Evolutionary conservation across 257 asterid species (phyloP), one percentile per base, ranked within the genome.

Genomic region (Cynanchum wilfordii): DNA sequence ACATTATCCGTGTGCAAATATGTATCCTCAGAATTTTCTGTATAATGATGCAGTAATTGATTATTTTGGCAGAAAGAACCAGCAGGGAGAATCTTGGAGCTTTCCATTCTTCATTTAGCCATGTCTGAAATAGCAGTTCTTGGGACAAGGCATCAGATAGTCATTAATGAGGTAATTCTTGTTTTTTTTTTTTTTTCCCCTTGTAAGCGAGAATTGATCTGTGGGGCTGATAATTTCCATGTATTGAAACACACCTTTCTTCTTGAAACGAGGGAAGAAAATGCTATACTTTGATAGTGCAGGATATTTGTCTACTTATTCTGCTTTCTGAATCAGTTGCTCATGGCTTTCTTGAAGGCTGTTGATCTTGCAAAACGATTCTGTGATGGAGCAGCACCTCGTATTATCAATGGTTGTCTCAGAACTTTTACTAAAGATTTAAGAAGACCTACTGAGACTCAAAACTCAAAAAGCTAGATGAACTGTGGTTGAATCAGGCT

Each of bases 371-470:
- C 97, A 3, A 94, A 94, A 82, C 85, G 98, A 63, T 94, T 89
- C 88, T 94, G 98, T 76, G 98, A 91, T 68, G 98, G 98, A 79
- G 84, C 95, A 42, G 97, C 97, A 10, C 98, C 97, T 71, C 98
- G 98, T 10, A 52, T 89, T 57, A 77, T 94, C 75, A 94, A 94
- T 76, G 98, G 97, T 33, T 94, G 97, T 74, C 89, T 91, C 75
- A 78, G 97, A 81, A 89, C 91, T 74, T 89, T 85, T 73, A 55
- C 89, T 65, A 82, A 81, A 79, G 87, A 86, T 59, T 75, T 74
- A 64, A 82, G 75, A 66, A 77, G 33, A 55, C 73, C 64, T 30
- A 74, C 62, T 47, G 82, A 80, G 22, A 49, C 63, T 49, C 58
- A 69, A 11, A 64, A 17, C 27, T 5, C 63, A 22, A 47, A 47